Evolutionary conservation across 768 basidiomycete genomes (phyloP).

Genomic region (Pleurotus tuber-regium): DNA sequence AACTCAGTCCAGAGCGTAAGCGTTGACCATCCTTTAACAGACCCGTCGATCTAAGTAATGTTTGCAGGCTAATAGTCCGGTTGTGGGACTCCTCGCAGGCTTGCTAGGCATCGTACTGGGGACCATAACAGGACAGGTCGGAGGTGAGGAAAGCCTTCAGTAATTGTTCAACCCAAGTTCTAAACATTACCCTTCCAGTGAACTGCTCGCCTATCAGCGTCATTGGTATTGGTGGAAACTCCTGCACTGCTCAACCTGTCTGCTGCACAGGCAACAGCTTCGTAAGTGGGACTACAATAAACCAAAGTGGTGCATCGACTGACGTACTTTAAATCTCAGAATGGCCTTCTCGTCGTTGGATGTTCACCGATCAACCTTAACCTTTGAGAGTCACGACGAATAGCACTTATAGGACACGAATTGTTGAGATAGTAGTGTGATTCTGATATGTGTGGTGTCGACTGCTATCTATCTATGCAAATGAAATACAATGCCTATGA

Average conservation of each 20-base stretch:
- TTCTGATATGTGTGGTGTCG: too few species aligned
- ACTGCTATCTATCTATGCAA: too few species aligned
- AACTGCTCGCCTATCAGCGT: conserved; percentile 20
- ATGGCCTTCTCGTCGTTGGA: conserved; percentile 17
- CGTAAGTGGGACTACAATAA: conserved; percentile 13
- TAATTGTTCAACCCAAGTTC: background rate
- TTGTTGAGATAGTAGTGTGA: too few species aligned
- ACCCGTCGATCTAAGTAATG: background rate
- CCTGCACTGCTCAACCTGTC: conserved; percentile 15
- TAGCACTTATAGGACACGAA: background rate
- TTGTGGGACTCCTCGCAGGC: conserved; percentile 2
- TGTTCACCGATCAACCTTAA: conserved; percentile 20
- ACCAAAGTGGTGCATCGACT: background rate
- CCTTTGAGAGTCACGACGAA: conserved; percentile 2
- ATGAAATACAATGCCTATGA: too few species aligned
- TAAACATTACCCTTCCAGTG: background rate
- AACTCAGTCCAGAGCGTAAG: conserved; percentile 9
- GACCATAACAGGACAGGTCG: conserved; percentile 14
- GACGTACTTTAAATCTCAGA: background rate
- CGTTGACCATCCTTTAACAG: background rate
- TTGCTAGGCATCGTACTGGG: conserved; percentile 15
- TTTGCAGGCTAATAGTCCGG: background rate
- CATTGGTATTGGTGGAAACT: conserved; percentile 16
- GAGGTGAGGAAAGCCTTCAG: background rate
- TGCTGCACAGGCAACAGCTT: conserved; percentile 22